These are phyloP conservation scores for Xanthoceras sorbifolium DNA, from an alignment of 345 rosid species.

Conservation along the genomic window DNA sequence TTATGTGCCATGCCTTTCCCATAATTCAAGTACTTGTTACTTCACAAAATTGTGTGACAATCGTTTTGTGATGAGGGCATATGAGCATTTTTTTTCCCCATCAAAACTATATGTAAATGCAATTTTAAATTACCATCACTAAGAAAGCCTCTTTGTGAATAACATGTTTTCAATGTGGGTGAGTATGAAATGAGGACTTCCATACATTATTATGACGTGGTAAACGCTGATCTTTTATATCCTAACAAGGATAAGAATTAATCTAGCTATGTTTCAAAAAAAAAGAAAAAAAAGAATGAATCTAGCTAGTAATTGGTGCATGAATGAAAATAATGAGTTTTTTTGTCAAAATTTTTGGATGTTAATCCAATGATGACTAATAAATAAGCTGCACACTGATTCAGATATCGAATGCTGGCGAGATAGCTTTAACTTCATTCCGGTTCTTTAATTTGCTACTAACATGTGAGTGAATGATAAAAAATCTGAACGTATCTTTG, in stretches of 20 bases:
- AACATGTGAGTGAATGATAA: not conserved
- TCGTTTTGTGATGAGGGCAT: not conserved
- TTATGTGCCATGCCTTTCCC: not conserved
- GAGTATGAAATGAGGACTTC: not conserved
- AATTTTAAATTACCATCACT: not conserved
- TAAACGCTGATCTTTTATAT: not conserved
- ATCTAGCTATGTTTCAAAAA: no score
- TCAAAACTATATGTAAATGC: no score
- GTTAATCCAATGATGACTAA: not conserved
- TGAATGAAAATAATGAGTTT: not conserved
- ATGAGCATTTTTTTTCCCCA: not conserved
- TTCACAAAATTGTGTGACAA: no score
- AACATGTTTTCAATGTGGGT: not conserved
- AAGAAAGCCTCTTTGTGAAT: not conserved
- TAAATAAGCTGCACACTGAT: not conserved
- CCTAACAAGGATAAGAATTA: not conserved
- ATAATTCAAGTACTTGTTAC: not conserved
- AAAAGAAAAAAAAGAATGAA: no score
- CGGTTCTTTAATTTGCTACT: not conserved
- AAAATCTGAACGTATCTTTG: not conserved
- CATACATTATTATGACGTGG: not conserved
- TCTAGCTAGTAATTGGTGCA: not conserved
- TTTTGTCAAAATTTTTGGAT: not conserved
- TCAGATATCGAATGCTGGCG: not conserved
- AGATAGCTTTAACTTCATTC: not conserved